Conservation (phyloP, 2,329 filamentous ascomycete species). For the Piedraia hortae region DNA sequence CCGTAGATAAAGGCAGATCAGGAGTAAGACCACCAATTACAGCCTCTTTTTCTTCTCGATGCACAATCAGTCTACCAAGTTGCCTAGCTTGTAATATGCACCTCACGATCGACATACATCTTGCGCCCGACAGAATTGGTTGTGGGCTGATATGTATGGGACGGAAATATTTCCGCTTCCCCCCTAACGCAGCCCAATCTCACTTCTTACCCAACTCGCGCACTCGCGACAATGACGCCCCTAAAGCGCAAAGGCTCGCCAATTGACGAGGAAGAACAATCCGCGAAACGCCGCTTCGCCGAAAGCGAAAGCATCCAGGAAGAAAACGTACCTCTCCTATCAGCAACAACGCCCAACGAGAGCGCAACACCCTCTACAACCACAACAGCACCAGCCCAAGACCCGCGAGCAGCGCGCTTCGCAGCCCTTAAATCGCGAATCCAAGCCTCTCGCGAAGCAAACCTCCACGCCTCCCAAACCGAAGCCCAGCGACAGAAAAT, state of each 20-base stretch:
- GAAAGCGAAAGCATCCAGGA: slow-evolving; percentile 4
- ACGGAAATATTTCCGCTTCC: no score
- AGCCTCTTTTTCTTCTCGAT: no score
- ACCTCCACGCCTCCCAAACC: slow-evolving; percentile 57
- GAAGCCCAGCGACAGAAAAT: slow-evolving; percentile 56
- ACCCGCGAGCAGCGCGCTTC: slow-evolving; percentile 54
- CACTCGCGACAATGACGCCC: no score
- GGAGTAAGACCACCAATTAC: no score
- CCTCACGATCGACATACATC: no score
- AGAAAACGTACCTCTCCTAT: neutral
- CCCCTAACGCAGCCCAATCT: no score
- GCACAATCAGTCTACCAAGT: no score
- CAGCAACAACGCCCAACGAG: slow-evolving; percentile 2
- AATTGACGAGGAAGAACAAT: slow-evolving; percentile 9
- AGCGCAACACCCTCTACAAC: slow-evolving; percentile 2
- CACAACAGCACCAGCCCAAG: slow-evolving; percentile 20
- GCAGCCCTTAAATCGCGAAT: slow-evolving; percentile 57
- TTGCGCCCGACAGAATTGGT: no score
- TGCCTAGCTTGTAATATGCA: no score
- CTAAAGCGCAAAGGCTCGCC: slow-evolving; percentile 14
- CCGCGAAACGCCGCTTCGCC: slow-evolving; percentile 13
- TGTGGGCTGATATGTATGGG: no score
- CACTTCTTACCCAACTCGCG: no score
- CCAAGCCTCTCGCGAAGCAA: slow-evolving; percentile 30
- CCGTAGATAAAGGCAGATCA: no score